phyloP scores from a whole-genome alignment of 257 asterid genomes.

The Solanum tacnaense region DNA sequence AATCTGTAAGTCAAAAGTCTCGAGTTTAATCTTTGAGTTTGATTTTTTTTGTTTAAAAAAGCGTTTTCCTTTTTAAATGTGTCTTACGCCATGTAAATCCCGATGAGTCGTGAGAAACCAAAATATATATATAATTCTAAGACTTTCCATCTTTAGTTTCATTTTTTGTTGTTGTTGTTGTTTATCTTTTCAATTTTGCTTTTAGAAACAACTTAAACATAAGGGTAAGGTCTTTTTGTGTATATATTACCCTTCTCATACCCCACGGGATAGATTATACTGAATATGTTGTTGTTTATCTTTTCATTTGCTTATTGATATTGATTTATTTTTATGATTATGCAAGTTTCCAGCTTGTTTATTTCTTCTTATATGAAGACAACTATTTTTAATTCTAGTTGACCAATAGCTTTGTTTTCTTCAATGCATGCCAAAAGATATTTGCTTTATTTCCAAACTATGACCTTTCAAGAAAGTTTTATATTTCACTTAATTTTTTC shows the following conservation, averaged over 20 bases:
- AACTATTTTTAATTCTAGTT: neutral
- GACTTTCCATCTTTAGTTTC: neutral
- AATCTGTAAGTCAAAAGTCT: neutral
- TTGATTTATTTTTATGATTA: neutral
- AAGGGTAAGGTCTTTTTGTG: neutral
- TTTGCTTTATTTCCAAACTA: neutral
- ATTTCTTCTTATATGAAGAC: neutral
- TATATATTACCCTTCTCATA: neutral
- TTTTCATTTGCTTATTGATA: neutral
- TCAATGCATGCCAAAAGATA: neutral
- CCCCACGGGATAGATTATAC: too few species aligned
- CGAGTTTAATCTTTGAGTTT: neutral
- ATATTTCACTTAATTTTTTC: neutral
- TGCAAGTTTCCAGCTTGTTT: neutral
- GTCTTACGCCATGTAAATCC: too few species aligned
- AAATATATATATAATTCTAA: neutral
- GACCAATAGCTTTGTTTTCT: neutral
- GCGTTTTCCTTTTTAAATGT: neutral
- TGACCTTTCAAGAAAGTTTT: neutral
- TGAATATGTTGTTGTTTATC: neutral
- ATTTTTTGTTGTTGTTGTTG: neutral
- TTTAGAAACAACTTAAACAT: neutral
- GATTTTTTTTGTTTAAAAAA: neutral
- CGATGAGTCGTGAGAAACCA: neutral
- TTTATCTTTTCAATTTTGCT: neutral